These are phyloP conservation scores for Calocybe cyanea DNA, from an alignment of 768 basidiomycete species.

Conservation along the genomic window DNA sequence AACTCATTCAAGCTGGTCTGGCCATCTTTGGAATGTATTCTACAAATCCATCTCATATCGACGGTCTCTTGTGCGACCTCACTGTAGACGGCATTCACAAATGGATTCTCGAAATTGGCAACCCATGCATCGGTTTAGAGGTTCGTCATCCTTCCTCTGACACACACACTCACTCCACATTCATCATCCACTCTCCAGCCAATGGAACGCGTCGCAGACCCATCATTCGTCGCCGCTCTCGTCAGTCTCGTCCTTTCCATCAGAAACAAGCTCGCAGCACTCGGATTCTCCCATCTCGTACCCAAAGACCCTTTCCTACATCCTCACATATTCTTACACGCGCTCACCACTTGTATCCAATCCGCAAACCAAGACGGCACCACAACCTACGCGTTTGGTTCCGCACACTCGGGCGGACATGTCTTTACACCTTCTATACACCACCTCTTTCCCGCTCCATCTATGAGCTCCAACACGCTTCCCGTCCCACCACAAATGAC, in stretches of 20 bases:
- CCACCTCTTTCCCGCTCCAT: too few relatives aligned
- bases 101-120: constrained; percentile 68
- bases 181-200: constrained; percentile 36
- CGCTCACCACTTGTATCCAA: constrained; percentile 38
- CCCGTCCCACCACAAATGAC: not conserved
- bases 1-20: constrained; percentile 68
- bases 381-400: constrained; percentile 4
- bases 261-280: constrained; percentile 65
- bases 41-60: constrained; percentile 24
- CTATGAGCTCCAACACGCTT: constrained; percentile 8
- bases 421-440: constrained; percentile 6
- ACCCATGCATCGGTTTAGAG: constrained; percentile 58
- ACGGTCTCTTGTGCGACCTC: constrained; percentile 76
- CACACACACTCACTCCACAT: constrained; percentile 2
- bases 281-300: constrained; percentile 43
- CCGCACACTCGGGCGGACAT: constrained; percentile 2
- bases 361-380: constrained; percentile 20
- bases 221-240: constrained; percentile 64
- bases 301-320: constrained; percentile 81
- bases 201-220: constrained; percentile 72
- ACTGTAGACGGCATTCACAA: constrained; percentile 67
- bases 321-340: constrained; percentile 51
- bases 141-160: constrained; percentile 26
- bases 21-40: constrained; percentile 64
- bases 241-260: constrained; percentile 64